Evolutionary conservation across 2,329 filamentous ascomycete species (phyloP).

Genomic region (Ilyonectria mors-panacis): DNA sequence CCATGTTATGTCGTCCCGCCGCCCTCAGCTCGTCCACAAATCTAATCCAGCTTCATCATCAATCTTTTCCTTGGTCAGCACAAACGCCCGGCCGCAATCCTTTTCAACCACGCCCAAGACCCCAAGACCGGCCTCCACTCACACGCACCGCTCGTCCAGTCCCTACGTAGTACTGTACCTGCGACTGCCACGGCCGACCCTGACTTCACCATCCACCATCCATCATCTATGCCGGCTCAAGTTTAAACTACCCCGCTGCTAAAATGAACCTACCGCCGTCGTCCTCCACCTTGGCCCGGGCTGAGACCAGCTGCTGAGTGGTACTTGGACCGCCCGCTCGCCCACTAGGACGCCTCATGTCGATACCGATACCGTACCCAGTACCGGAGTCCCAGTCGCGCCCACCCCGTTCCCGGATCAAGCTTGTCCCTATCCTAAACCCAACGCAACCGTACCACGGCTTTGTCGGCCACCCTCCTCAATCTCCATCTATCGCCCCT

Average conservation of each 20-base stretch:
- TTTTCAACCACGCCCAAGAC: not conserved
- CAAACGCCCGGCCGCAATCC: slow-evolving; percentile 11
- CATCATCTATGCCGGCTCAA: slow-evolving; percentile 18
- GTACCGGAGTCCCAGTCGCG: slow-evolving; percentile 20
- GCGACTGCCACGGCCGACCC: slow-evolving; percentile 1
- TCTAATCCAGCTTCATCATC: slow-evolving; percentile 42
- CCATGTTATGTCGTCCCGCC: slow-evolving; percentile 3
- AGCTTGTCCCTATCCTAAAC: slow-evolving; percentile 26
- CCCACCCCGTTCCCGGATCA: slow-evolving; percentile 26
- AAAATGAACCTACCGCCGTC: slow-evolving; percentile 35
- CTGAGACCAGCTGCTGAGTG: slow-evolving; percentile 24
- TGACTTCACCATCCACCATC: slow-evolving; percentile 1
- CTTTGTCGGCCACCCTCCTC: slow-evolving; percentile 19
- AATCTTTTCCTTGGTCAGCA: slow-evolving; percentile 36
- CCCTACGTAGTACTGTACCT: not conserved
- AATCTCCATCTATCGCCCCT: slow-evolving; percentile 16
- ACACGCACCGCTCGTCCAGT: slow-evolving; percentile 1
- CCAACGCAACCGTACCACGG: slow-evolving; percentile 22
- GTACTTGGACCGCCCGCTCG: slow-evolving; percentile 2
- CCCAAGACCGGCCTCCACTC: not conserved
- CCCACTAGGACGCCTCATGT: slow-evolving; percentile 29
- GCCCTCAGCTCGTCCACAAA: slow-evolving; percentile 24
- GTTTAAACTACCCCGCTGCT: slow-evolving; percentile 36
- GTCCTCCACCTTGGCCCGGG: slow-evolving; percentile 17
- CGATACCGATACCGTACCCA: slow-evolving; percentile 14